These are phyloP conservation scores for Salvia splendens DNA, from an alignment of 257 asterid genomes.

Conservation along the genomic window DNA sequence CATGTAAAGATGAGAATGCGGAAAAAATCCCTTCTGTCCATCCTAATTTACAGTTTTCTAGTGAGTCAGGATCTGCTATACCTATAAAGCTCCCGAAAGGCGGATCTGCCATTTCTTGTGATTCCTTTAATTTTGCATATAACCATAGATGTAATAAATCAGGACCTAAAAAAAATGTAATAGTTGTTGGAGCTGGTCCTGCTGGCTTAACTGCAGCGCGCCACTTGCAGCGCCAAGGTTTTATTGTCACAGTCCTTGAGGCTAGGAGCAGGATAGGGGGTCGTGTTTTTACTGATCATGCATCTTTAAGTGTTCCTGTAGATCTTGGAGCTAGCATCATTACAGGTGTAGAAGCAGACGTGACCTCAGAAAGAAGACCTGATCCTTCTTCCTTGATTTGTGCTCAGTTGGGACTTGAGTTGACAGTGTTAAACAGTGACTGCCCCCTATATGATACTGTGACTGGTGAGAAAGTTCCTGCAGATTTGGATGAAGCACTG, in stretches of 20 bases:
- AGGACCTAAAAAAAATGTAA: slow-evolving; percentile 52
- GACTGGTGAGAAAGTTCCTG: slow-evolving; percentile 83
- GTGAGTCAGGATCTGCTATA: slow-evolving; percentile 35
- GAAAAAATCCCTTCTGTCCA: slow-evolving; percentile 32
- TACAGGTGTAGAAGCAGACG: slow-evolving; percentile 98
- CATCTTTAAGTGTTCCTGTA: slow-evolving; percentile 94
- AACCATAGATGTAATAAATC: slow-evolving; percentile 39
- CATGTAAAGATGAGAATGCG: slow-evolving; percentile 42
- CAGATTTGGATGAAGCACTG: slow-evolving; percentile 78
- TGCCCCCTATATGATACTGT: slow-evolving; percentile 94
- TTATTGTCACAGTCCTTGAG: slow-evolving; percentile 77
- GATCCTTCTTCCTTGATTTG: slow-evolving; percentile 96
- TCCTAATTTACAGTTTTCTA: slow-evolving; percentile 41
- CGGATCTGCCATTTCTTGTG: slow-evolving; percentile 34
- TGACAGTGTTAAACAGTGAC: slow-evolving; percentile 92
- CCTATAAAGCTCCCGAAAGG: slow-evolving; percentile 40
- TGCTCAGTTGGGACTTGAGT: slow-evolving; percentile 93
- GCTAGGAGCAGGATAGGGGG: slow-evolving; percentile 97
- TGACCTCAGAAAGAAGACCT: slow-evolving; percentile 94
- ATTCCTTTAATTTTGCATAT: slow-evolving; percentile 30
- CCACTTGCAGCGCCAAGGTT: slow-evolving; percentile 96
- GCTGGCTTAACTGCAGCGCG: slow-evolving; percentile 99
- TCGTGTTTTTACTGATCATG: slow-evolving; percentile 86
- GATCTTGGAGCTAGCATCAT: slow-evolving; percentile 99
- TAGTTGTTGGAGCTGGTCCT: slow-evolving; percentile 97